These are phyloP conservation scores for Ogataea haglerorum DNA, from an alignment of 805 yeast species.

Conservation along the genomic window DNA sequence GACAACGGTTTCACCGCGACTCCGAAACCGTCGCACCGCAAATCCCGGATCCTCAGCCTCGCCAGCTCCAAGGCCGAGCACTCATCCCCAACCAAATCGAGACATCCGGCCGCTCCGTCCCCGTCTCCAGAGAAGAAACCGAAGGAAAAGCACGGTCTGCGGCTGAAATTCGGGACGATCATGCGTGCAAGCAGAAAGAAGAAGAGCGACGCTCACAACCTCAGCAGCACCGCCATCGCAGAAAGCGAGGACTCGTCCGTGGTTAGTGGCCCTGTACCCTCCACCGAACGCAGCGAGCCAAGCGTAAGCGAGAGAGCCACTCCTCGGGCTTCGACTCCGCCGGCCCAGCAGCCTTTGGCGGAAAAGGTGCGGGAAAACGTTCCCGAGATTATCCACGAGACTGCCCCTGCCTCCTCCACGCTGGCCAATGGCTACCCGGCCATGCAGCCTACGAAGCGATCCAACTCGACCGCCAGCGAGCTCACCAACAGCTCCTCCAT, in stretches of 20 bases:
- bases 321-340: background rate
- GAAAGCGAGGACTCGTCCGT: slow-evolving; percentile 34
- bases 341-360: background rate
- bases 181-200: slow-evolving; percentile 54
- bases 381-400: background rate
- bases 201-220: slow-evolving; percentile 17
- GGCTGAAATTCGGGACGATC: slow-evolving; percentile 73
- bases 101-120: slow-evolving; percentile 15
- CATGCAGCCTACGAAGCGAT: slow-evolving; percentile 32
- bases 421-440: slow-evolving; percentile 22
- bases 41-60: slow-evolving; percentile 12
- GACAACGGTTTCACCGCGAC: slow-evolving; percentile 21
- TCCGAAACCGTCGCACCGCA: slow-evolving; percentile 12
- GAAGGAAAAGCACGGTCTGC: slow-evolving; percentile 41
- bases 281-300: slow-evolving; percentile 1
- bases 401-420: slow-evolving; percentile 5
- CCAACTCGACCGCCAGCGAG: slow-evolving; percentile 25
- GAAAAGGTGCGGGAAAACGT: background rate
- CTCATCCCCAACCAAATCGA: slow-evolving; percentile 14
- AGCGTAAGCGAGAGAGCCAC: background rate
- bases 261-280: slow-evolving; percentile 11
- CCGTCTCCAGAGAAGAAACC: slow-evolving; percentile 16
- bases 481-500: slow-evolving; percentile 16
- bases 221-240: slow-evolving; percentile 23
- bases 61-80: slow-evolving; percentile 9